Evolutionary conservation across 306 rosid genomes (phyloP), one percentile per base, ranked within the genome.

Genomic region (Prunus dulcis): DNA sequence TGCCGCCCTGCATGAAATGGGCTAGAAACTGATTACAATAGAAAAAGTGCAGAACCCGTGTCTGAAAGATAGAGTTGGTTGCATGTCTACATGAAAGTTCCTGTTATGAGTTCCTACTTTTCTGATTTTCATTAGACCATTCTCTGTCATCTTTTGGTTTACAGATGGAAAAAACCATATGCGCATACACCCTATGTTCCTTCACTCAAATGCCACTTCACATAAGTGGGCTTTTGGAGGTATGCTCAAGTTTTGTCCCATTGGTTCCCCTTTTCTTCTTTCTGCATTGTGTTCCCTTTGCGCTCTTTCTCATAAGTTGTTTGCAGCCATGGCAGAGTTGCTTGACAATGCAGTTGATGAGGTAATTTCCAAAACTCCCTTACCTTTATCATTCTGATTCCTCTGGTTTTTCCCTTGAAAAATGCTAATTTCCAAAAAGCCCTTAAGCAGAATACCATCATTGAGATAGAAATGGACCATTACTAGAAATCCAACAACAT

Each of bases 201-300:
- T 94, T 78, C 98, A 94, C 83, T 94, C 98, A 28, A 94, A 94
- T 90, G 98, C 98, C 71, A 94, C 98, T 71, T 94, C 98, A 5
- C 98, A 94, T 77, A 94, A 90, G 80, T 94, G 98, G 98, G 90
- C 89, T 53, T 94, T 92, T 89, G 98, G 98, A 49, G 98, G 98
- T 94, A 88, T 78, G 89, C 74, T 75, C 62, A 72, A 63, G 13
- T 27, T 53, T 12, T n/a, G 64, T 53, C n/a, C 12, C 3, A 51
- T n/a, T 12, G 34, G 30, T 28, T 28, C 30, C 75, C 49, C 64
- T 19, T 12, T 32, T 32, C 75, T 30, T 55, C 4, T 70, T 34
- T 41, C 11, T 56, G 51, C 34, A 6, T 38, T 0, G 22, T 55
- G 20, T n/a, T 55, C 50, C 60, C 51, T 71, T 58, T 32, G 51